Evolutionary conservation across 73 alveolate species (phyloP).

Genomic region (Symbiodinium pilosum): DNA sequence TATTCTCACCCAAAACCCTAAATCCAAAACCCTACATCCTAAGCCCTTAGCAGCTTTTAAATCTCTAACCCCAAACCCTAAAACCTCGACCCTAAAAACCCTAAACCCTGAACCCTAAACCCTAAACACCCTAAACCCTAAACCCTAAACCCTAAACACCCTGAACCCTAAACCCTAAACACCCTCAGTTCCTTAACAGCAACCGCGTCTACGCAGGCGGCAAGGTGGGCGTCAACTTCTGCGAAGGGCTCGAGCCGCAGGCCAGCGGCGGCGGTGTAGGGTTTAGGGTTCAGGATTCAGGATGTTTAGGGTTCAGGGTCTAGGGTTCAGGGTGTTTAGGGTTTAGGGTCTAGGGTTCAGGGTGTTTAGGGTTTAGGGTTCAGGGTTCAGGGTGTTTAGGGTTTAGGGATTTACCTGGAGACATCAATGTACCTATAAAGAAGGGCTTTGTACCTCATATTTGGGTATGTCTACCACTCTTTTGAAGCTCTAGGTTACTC

Average conservation of each 20-base stretch:
- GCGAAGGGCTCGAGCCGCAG: slow-evolving; percentile 53
- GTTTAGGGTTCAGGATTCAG: neutral
- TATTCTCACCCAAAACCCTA: too few species aligned
- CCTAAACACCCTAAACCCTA: neutral
- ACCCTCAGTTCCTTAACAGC: neutral
- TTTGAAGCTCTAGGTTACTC: too few species aligned
- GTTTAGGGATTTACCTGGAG: neutral
- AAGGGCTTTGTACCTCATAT: too few species aligned
- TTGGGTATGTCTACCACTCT: too few species aligned
- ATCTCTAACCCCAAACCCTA: neutral
- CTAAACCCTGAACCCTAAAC: neutral
- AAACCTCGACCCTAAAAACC: neutral
- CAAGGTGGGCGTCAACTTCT: slow-evolving; percentile 25
- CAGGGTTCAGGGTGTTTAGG: neutral
- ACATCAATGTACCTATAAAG: neutral
- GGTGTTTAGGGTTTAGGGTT: neutral
- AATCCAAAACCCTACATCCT: neutral
- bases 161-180: neutral
- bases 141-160: neutral
- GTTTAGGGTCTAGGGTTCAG: neutral
- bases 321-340: neutral
- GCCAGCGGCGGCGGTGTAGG: neutral
- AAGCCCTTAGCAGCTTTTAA: neutral
- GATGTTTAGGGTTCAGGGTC: neutral
- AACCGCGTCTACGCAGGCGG: slow-evolving; percentile 12